A percentile compares a stretch with the other conserved stretches of the same genome.
Conservation (phyloP, 441 rosid genomes). For the Capsella rubella region DNA sequence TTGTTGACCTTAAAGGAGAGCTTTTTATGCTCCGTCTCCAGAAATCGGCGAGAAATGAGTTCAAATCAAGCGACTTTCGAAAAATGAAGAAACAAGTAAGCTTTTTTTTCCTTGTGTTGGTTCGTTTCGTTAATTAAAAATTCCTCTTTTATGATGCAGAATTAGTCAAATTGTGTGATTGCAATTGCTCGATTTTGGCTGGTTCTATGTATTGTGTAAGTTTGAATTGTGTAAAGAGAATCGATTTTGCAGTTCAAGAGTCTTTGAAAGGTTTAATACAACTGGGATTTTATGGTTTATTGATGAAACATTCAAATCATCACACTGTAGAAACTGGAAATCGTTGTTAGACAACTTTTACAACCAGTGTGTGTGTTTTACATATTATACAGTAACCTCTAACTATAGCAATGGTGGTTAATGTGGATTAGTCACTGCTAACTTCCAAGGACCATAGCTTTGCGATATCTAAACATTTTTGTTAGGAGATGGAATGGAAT, state of each 20-base stretch:
- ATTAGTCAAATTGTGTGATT: not conserved
- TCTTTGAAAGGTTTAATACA: not conserved
- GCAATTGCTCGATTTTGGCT: constrained; percentile 3
- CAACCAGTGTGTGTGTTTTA: constrained; percentile 14
- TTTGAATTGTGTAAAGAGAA: not conserved
- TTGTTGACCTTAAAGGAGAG: constrained; percentile 88
- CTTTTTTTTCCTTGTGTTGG: not conserved
- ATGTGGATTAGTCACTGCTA: not conserved
- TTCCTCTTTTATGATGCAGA: not conserved
- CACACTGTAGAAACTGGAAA: constrained; percentile 7
- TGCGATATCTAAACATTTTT: not conserved
- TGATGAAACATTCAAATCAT: constrained; percentile 6
- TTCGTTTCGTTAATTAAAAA: not conserved
- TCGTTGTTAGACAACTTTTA: not conserved
- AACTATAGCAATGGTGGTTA: not conserved
- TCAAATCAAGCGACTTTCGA: constrained; percentile 88
- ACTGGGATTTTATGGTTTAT: not conserved
- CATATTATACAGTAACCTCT: not conserved
- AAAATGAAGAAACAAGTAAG: constrained; percentile 87
- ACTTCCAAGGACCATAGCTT: not conserved
- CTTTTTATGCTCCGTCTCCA: constrained; percentile 89
- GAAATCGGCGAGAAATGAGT: constrained; percentile 85
- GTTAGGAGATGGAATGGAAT: constrained; percentile 12
- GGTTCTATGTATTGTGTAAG: not conserved
- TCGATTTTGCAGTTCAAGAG: not conserved